Conservation (phyloP, 2,329 filamentous ascomycete genomes). For the Penicillium sp. region DNA sequence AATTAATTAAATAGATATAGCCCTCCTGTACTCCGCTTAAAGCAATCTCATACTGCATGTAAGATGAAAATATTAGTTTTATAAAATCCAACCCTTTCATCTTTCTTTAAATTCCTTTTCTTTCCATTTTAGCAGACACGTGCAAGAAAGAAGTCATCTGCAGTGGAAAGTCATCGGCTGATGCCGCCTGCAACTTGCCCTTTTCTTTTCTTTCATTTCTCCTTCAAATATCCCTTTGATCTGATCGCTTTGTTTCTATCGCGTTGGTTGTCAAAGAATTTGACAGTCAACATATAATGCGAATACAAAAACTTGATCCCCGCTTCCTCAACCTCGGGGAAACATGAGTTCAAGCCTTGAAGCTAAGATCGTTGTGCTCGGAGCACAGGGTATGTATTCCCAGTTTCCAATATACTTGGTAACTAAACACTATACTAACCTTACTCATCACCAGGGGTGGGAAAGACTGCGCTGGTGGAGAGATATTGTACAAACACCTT, state of each 20-base stretch:
- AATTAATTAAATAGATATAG: no score
- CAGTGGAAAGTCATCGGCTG: neutral
- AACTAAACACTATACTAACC: conserved; percentile 3
- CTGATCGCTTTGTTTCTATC: neutral
- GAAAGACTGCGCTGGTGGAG: conserved; percentile 53
- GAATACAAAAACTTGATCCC: conserved; percentile 26
- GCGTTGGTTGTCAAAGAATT: neutral
- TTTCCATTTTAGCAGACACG: no score
- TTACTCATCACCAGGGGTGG: conserved; percentile 42
- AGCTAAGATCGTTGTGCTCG: conserved; percentile 54
- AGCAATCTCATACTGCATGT: no score
- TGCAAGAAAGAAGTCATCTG: no score
- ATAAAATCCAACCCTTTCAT: no score
- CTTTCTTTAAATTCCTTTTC: no score
- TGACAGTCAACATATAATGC: conserved; percentile 28
- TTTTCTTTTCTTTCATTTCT: neutral
- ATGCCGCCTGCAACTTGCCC: neutral
- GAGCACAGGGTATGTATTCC: conserved; percentile 46
- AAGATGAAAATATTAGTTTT: no score
- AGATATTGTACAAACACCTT: conserved; percentile 50
- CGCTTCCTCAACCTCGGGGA: conserved; percentile 29
- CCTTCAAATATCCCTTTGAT: neutral
- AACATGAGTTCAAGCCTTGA: conserved; percentile 50
- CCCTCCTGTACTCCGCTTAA: no score
- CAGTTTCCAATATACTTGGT: neutral